phyloP scores from a whole-genome alignment of 2,329 filamentous ascomycete genomes.

The Cryphonectria japonica region DNA sequence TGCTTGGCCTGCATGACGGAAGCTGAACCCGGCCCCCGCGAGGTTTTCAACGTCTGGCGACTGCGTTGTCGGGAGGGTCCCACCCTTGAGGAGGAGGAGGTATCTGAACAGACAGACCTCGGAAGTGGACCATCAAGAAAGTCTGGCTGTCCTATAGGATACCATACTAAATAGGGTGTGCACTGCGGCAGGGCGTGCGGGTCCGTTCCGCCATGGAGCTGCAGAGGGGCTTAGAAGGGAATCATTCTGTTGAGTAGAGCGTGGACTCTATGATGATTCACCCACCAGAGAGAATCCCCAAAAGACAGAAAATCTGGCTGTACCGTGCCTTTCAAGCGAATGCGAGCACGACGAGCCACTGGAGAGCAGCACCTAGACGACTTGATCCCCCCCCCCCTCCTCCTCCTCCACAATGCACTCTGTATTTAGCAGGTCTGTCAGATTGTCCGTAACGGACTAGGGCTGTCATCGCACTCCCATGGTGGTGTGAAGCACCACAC shows the following conservation, averaged over 20 bases:
- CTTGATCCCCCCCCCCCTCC: background rate
- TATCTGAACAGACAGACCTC: background rate
- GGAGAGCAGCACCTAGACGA: background rate
- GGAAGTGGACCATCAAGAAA: background rate
- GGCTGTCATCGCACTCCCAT: background rate
- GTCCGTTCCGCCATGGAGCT: background rate
- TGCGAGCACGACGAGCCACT: background rate
- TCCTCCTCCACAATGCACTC: background rate
- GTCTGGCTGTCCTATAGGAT: background rate
- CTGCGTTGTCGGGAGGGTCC: background rate
- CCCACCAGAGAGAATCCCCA: background rate
- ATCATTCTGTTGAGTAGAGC: background rate
- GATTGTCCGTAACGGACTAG: background rate
- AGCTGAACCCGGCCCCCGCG: background rate
- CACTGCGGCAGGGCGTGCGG: background rate
- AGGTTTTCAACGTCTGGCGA: background rate
- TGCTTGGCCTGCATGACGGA: constrained; percentile 2
- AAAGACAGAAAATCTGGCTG: background rate
- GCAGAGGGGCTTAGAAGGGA: background rate
- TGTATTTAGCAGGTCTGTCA: background rate
- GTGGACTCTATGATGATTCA: background rate
- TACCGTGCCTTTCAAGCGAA: background rate
- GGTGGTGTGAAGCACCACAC: background rate
- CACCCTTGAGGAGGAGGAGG: background rate
- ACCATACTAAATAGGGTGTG: background rate